Base-by-base conservation (phyloP, 164 flowering plant species). In the Hamamelis virginiana region DNA sequence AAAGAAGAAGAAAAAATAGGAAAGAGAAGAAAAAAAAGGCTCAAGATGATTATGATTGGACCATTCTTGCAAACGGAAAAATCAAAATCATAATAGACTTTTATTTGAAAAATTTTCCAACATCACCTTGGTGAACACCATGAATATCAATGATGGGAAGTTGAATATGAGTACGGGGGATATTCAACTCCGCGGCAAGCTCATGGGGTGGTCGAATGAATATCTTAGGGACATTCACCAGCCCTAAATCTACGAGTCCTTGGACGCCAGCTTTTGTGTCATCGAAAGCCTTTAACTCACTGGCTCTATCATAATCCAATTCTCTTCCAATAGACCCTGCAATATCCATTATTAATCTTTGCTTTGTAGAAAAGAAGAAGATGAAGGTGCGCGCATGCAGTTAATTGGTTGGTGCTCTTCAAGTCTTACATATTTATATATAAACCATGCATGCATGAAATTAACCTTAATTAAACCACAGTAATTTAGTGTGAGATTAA, bases 231-330 rank as follows among this genome's bases (percentile, higher is more conserved):
- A 62, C 8, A 8, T 61, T 6, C 11, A 18, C n/a, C 13, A 67
- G 0, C 1, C 70, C 70, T 4, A 50, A 62, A 9, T 58, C 43
- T 14, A 43, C 55, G 10, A 67, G 70, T 27, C 70, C 70, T 44
- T 57, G 45, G 21, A 67, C 63, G n/a, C 69, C 61, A 14, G 46
- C 61, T 56, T 55, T 66, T 5, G 69, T 53, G 13, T 66, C 68
- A 53, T 65, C 68, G 21, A 58, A 65, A 65, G 46, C 46, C 59
- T 65, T 28, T 19, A 53, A 33, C 46, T 27, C 46, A 5, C 8
- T 6, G 13, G 25, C 13, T 53, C 68, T n/a, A 21, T 65, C 66
- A 25, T 25, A 57, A 4, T 57, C 10, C 27, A 23, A 22, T 22
- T 11, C 38, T 8, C 18, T 57, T 27, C 27, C 33, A 27, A 12